Evolutionary conservation across 202 grass and related monocot genomes (phyloP).

Genomic region (Schoenoplectus tabernaemontani): DNA sequence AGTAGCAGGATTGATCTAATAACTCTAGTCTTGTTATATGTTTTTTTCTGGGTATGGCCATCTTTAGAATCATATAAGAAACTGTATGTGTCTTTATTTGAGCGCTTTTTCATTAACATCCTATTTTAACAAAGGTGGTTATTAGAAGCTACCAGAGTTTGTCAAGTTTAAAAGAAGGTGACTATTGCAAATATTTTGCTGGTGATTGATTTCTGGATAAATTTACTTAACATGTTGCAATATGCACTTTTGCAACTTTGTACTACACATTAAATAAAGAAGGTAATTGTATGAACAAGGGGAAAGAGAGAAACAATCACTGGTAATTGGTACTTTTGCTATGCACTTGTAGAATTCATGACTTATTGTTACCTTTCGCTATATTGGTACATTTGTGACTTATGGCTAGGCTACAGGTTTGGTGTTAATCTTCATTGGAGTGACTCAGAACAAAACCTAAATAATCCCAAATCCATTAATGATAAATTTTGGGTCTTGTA

Average conservation of each 20-base stretch:
- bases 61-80: background rate
- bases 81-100: background rate
- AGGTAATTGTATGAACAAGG: background rate
- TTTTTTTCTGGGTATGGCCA: no score
- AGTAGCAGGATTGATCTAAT: background rate
- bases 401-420: background rate
- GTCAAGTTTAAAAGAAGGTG: background rate
- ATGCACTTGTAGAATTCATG: background rate
- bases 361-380: background rate
- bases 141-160: background rate
- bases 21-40: no score
- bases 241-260: background rate
- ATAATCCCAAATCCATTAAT: background rate
- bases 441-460: background rate
- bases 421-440: background rate
- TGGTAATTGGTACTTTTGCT: background rate
- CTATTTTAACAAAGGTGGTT: background rate
- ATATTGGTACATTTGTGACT: background rate
- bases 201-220: background rate
- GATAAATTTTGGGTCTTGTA: conserved; percentile 17
- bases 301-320: background rate
- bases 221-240: background rate
- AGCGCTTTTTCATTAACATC: background rate
- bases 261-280: background rate
- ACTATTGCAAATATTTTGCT: background rate